Percentiles rank a stretch among this genome's conserved stretches.
Conservation (phyloP, 1,284 basidiomycete species). For the Ceratobasidium sp. region DNA sequence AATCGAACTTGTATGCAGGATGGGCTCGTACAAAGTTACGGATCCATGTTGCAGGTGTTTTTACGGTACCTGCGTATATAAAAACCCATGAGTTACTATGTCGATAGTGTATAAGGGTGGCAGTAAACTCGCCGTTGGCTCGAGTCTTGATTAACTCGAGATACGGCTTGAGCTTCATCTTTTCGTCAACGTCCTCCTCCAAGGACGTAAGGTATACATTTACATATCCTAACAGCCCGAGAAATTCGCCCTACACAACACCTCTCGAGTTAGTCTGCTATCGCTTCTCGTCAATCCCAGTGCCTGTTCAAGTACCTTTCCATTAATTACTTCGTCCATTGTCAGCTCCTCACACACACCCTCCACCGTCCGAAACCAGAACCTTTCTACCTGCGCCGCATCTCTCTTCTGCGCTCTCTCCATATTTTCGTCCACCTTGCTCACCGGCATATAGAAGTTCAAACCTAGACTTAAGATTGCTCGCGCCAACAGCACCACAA, state of each 20-base stretch:
- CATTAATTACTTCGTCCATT: conserved; percentile 92
- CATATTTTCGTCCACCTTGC: conserved; percentile 99
- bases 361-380: conserved; percentile 87
- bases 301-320: conserved; percentile 67
- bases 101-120: not conserved
- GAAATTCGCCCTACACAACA: conserved; percentile 70
- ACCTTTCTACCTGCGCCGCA: conserved; percentile 79
- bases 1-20: conserved; percentile 90
- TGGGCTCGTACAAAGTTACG: conserved; percentile 90
- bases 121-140: conserved; percentile 72
- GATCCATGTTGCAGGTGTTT: conserved; percentile 94
- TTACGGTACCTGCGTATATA: conserved; percentile 71
- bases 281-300: not conserved
- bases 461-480: conserved; percentile 91
- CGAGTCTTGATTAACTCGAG: conserved; percentile 80
- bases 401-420: conserved; percentile 84
- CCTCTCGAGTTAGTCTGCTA: not conserved
- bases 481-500: conserved; percentile 91
- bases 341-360: conserved; percentile 94
- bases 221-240: conserved; percentile 88
- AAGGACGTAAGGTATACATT: conserved; percentile 88
- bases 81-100: not conserved
- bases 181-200: conserved; percentile 74
- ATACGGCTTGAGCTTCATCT: conserved; percentile 76
- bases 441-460: conserved; percentile 97